phyloP scores from a whole-genome alignment of 2,329 filamentous ascomycete species.

The Exophiala sp. region DNA sequence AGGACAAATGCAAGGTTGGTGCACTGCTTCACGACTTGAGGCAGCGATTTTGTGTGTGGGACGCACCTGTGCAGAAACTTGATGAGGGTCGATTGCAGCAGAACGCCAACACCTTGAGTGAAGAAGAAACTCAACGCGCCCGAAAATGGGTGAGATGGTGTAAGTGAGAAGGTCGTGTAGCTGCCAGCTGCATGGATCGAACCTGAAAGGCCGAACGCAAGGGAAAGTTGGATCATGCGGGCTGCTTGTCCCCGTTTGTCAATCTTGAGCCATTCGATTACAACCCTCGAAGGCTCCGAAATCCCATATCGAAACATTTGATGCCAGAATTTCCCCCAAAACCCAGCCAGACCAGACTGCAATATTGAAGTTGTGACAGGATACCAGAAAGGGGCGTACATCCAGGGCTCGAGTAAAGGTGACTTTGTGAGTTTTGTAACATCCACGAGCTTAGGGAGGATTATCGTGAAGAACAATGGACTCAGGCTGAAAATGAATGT shows the following conservation, averaged over 20 bases:
- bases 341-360: constrained; percentile 70
- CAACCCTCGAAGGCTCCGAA: constrained; percentile 32
- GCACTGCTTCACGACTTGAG: constrained; percentile 46
- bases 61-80: constrained; percentile 30
- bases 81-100: constrained; percentile 53
- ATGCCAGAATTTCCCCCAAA: constrained; percentile 89
- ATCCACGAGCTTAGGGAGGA: constrained; percentile 49
- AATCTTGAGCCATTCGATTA: constrained; percentile 15
- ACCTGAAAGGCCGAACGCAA: constrained; percentile 65
- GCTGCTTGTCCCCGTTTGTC: constrained; percentile 29
- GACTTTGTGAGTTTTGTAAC: constrained; percentile 52
- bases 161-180: constrained; percentile 57
- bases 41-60: constrained; percentile 37
- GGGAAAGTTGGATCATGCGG: constrained; percentile 40
- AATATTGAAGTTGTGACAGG: constrained; percentile 37
- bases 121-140: constrained; percentile 67
- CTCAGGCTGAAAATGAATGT: constrained; percentile 58
- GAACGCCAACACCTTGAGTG: constrained; percentile 63
- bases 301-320: constrained; percentile 73
- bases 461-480: constrained; percentile 57
- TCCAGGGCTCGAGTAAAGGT: constrained; percentile 57
- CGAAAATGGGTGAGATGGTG: constrained; percentile 51
- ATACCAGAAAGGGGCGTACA: constrained; percentile 60
- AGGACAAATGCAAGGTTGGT: constrained; percentile 62
- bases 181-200: constrained; percentile 69